Evolutionary conservation across 129 eudicot genomes (phyloP).

Genomic region (carrot (Daucus carota)): DNA sequence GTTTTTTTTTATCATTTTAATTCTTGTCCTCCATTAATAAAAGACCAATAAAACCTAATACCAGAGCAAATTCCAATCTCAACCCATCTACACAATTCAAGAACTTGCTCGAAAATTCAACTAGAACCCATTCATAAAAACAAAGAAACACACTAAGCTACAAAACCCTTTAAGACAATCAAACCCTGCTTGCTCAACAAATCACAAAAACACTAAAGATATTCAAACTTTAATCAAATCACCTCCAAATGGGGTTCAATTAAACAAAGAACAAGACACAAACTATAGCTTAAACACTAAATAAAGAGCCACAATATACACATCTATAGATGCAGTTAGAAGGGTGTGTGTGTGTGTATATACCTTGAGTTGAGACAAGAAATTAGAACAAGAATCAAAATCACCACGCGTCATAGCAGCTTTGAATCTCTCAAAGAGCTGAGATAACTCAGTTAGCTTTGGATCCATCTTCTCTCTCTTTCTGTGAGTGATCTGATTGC

Average conservation of each 20-base stretch:
- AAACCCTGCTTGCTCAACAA: neutral
- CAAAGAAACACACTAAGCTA: neutral
- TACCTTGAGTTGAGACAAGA: conserved; percentile 87
- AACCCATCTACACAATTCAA: neutral
- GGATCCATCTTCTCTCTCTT: conserved; percentile 83
- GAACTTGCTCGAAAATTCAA: neutral
- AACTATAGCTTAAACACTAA: neutral
- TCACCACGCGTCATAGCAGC: conserved; percentile 66
- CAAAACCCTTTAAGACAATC: neutral
- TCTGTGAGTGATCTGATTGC: neutral
- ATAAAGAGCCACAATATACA: neutral
- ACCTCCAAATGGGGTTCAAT: neutral
- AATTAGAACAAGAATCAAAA: conserved; percentile 47
- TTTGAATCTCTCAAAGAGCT: conserved; percentile 70
- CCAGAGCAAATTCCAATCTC: neutral
- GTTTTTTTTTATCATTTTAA: too few relatives aligned
- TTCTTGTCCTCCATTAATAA: too few relatives aligned
- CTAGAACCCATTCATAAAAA: neutral
- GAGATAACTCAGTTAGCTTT: conserved; percentile 51
- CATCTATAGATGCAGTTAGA: neutral
- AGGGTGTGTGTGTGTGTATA: neutral
- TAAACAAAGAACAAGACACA: neutral
- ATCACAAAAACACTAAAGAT: neutral
- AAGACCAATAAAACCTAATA: neutral
- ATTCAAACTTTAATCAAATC: neutral